Evolutionary conservation across 352 stramenopile genomes (phyloP), one percentile per base, ranked within the genome.

Genomic region (Phytopythium delawarense): DNA sequence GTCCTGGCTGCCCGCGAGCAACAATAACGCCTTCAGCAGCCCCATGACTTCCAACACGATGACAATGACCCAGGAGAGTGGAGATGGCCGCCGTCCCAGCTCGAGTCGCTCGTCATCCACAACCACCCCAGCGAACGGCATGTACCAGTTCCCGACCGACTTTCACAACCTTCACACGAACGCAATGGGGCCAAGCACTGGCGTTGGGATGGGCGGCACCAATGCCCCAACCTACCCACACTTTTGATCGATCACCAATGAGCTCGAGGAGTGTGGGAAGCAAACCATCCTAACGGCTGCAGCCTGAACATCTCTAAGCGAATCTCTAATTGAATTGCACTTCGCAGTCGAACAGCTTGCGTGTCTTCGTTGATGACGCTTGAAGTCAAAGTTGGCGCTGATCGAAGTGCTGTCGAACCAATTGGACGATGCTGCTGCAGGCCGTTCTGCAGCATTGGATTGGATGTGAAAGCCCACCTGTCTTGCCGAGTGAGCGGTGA

Each of bases 91-190:
- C n/a, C 40, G 55, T 9, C 40, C 32, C 55, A 61, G 25, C 28
- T 51, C 55, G 39, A 42, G 42, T 18, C 23, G 25, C 21, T 50
- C 35, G 39, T 35, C 54, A 1, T 30, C 40, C 25, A 37, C 55
- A 3, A 11, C 55, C 0, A 25, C 35, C 7, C 21, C 8, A 42
- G 20, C 21, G 15, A 52, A 21, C n/a, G 56, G 57, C 20, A 56
- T 59, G 45, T 60, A 67, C 35, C 44, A 53, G 28, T 62, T 71
- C 45, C 58, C 64, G 23, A 66, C 62, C 9, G 28, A 70, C 28
- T 72, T 72, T 58, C 55, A 53, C 16, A 58, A 70, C 12, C 52
- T 72, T 15, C 66, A 70, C 62, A 32, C 23, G 16, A 61, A 18
- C 25, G 55, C 55, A 37, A 51, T 61, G 40, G 40, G 40, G 15